Conservation (phyloP, 345 rosid species). For the Rhizophora apiculata region DNA sequence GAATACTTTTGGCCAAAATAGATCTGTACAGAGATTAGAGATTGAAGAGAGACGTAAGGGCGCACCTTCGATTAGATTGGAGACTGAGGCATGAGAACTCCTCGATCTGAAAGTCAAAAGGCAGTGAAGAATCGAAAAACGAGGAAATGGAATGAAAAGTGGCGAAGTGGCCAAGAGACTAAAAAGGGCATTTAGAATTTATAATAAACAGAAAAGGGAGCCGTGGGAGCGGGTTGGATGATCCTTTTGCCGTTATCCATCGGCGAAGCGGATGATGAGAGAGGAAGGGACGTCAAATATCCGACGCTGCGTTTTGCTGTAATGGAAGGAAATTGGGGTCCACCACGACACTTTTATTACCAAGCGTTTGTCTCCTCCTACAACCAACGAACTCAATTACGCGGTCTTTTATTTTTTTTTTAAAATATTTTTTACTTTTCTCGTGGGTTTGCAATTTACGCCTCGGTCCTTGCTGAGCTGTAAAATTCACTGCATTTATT, state of each 20-base stretch:
- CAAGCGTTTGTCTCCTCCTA: constrained; percentile 18
- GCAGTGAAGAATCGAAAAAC: neutral
- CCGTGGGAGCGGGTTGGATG: neutral
- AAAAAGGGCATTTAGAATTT: neutral
- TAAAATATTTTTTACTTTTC: too few relatives aligned
- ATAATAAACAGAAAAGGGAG: neutral
- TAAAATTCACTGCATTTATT: neutral
- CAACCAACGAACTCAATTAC: constrained; percentile 1
- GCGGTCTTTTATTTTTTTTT: neutral
- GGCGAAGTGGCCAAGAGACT: neutral
- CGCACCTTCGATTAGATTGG: constrained; percentile 1
- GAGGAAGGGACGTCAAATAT: neutral
- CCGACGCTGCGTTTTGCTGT: neutral
- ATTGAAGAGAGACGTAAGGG: neutral
- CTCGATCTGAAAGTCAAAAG: constrained; percentile 7
- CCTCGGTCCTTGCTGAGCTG: neutral
- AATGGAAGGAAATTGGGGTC: constrained; percentile 10
- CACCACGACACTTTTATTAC: neutral
- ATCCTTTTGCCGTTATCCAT: constrained; percentile 9
- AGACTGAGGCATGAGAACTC: neutral
- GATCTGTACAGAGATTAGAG: neutral
- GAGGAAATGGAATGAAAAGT: neutral
- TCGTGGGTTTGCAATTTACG: too few relatives aligned
- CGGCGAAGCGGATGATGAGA: neutral
- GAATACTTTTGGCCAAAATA: neutral